Evolutionary conservation across 1,139 yeast genomes (phyloP), one percentile per base, ranked within the genome.

Genomic region (Debaryomyces nepalensis): DNA sequence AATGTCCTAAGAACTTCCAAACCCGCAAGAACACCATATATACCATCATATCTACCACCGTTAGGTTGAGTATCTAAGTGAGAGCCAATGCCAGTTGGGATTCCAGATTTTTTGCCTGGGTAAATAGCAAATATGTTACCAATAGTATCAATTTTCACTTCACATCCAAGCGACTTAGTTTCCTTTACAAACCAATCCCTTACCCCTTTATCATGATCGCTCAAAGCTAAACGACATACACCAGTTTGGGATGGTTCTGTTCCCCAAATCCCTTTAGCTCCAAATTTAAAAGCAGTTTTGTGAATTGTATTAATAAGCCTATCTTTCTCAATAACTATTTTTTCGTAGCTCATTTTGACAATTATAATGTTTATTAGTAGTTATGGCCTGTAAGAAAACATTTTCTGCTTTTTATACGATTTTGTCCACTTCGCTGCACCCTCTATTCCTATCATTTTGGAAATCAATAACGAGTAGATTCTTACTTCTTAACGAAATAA

Each of bases 41-140:
- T 79, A 23, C 90, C 91, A 54, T 84, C 90, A 54, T 83, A 84
- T 46, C 87, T 67, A 5, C 90, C 90, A 23, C 90, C 90, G 5
- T 82, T 81, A n/a, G 90, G 90, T 61, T 84, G 90, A 1, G 90
- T 84, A 54, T 84, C 90, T 44, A 84, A 63, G 60, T 84, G 90
- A 0, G 89, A 82, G 0, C 91, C 90, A 47, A 84, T 80, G 9
- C 79, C 89, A 2, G 83, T 82, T 9, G 90, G 86, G 5, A 71
- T 58, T 1, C 71, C 74, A 2, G 53, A 55, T 38, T 77, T 71
- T 47, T 68, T 63, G 4, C 89, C 89, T 0, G 86, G 84, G 43
- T 71, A 80, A 18, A 79, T 67, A 11, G 85, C 84, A 61, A 83
- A 84, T 27, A 83, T 82, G 56, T 79, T 83, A 12, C 91, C 90